Conservation (phyloP, 176 grass and related monocot species). For the Ananas comosus region DNA sequence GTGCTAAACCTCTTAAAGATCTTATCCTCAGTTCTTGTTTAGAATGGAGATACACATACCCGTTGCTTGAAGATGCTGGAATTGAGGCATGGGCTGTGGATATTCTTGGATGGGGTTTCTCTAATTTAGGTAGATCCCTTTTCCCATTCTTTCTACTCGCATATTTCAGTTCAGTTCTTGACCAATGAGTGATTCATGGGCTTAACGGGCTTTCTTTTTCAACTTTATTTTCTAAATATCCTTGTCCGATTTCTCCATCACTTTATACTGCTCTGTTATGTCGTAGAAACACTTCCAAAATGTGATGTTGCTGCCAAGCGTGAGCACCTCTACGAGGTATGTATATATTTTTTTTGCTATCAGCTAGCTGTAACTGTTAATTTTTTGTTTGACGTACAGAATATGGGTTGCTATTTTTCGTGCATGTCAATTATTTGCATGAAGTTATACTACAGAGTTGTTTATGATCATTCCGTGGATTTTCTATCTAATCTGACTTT, state of each 20-base stretch:
- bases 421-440: background rate
- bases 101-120: slow-evolving; percentile 99
- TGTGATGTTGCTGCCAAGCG: slow-evolving; percentile 64
- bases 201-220: background rate
- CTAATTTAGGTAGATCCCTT: slow-evolving; percentile 54
- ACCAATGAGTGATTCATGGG: background rate
- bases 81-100: slow-evolving; percentile 84
- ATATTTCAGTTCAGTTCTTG: background rate
- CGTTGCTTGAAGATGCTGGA: slow-evolving; percentile 85
- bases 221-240: slow-evolving; percentile 10
- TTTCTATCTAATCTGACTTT: too few relatives aligned
- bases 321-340: slow-evolving; percentile 82
- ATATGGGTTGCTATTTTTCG: background rate
- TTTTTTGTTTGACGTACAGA: background rate
- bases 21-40: slow-evolving; percentile 77
- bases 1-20: slow-evolving; percentile 23
- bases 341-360: background rate
- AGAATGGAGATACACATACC: slow-evolving; percentile 92
- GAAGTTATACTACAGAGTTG: too few relatives aligned
- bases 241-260: slow-evolving; percentile 9
- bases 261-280: slow-evolving; percentile 14
- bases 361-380: background rate
- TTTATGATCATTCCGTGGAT: too few relatives aligned
- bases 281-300: slow-evolving; percentile 49
- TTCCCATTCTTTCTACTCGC: background rate